phyloP scores from a whole-genome alignment of 306 rosid species.

The Rubus idaeus region DNA sequence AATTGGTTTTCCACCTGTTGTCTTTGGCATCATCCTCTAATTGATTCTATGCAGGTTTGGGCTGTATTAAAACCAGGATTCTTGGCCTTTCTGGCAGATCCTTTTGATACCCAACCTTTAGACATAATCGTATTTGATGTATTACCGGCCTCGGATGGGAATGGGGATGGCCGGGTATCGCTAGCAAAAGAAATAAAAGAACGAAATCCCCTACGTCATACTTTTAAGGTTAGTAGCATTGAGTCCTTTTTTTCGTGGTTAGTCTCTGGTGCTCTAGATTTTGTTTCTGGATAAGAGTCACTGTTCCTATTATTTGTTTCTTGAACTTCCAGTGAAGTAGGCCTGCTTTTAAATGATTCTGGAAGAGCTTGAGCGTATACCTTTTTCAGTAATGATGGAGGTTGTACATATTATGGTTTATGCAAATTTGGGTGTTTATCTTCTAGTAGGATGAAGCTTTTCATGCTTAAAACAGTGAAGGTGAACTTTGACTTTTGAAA shows the following conservation, averaged over 20 bases:
- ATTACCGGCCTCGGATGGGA: conserved; percentile 73
- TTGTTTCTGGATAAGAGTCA: conserved; percentile 23
- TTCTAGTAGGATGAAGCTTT: background rate
- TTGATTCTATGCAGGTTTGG: conserved; percentile 73
- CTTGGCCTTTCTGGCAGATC: conserved; percentile 90
- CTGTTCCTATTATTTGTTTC: background rate
- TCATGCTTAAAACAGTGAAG: background rate
- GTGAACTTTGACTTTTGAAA: background rate
- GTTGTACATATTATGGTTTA: conserved; percentile 13
- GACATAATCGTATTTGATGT: conserved; percentile 95
- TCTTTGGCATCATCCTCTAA: conserved; percentile 19
- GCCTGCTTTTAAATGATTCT: background rate
- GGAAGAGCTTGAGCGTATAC: background rate
- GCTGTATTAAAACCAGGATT: conserved; percentile 97
- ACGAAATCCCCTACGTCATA: conserved; percentile 83
- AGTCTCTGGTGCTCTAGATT: conserved; percentile 22
- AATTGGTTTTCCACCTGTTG: conserved; percentile 1
- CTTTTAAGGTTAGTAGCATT: conserved; percentile 68
- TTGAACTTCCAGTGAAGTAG: background rate
- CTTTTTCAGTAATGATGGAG: conserved; percentile 3
- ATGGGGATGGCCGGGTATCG: conserved; percentile 79
- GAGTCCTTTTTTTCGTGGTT: background rate
- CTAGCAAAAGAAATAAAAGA: conserved; percentile 81
- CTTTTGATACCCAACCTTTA: conserved; percentile 79
- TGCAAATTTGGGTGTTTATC: background rate